Evolutionary conservation across 2,329 filamentous ascomycete genomes (phyloP), one percentile per base, ranked within the genome.

Genomic region (Teratosphaeriaceae sp.): DNA sequence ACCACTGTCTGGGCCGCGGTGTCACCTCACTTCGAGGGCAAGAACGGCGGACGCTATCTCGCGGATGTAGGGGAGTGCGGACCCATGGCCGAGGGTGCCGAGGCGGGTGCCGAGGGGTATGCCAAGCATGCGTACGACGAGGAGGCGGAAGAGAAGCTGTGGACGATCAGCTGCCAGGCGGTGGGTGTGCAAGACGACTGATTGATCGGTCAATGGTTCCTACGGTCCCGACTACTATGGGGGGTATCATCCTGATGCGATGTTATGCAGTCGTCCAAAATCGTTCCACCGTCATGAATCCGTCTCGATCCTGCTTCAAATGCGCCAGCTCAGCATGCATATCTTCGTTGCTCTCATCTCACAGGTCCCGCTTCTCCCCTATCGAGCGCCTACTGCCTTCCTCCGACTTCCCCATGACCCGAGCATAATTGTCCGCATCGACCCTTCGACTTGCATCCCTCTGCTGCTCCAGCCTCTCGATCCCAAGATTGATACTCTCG

Each of bases 401-500:
- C 36, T 54, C 54, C 30, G 43, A 52, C 35, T 40, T 47, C 3
- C 27, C 30, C 24, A 58, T 33, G 22, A 61, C 50, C 26, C 48
- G 49, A 18, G 43, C 46, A 48, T 56, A 55, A 30, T 46, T 53
- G 33, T 61, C 56, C 37, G 40, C 44, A 34, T 57, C 59, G 15
- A 61, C n/a, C 43, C 46, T 48, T 30, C 62, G 47, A 20, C 50
- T 54, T 47, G 77, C 74, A 31, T 75, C 72, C 46, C 84, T 71
- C 36, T 81, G 79, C 18, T 68, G 65, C 59, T 86, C 80, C 47
- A 92, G 65, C 49, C 86, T 72, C 62, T 88, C 82, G 1, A 89
- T 78, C 0, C 84, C 83, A 38, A 78, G 69, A 44, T 84, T 73
- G 48, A 92, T 88, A 43, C 79, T 81, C 52, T 87, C 80, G 30